These are phyloP conservation scores for Quercus bicolor DNA, from an alignment of 306 rosid species.

Conservation along the genomic window DNA sequence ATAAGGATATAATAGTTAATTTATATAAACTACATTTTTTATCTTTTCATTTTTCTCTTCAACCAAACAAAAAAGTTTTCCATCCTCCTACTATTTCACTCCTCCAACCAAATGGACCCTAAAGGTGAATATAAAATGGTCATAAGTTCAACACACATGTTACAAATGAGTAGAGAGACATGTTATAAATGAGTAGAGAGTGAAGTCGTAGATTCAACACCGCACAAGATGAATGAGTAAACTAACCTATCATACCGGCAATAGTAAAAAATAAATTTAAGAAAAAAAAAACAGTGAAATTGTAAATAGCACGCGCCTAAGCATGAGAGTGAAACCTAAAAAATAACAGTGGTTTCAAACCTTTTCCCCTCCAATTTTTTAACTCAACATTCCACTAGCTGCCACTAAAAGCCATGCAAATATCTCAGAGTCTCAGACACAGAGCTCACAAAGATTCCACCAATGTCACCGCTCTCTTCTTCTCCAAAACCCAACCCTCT, in stretches of 20 bases:
- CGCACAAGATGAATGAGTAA: no score
- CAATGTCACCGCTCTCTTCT: conserved; percentile 23
- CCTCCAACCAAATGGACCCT: no score
- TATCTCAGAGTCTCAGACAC: background rate
- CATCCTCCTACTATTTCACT: fast-evolving
- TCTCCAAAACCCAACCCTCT: conserved; percentile 5
- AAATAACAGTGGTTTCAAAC: background rate
- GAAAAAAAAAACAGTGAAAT: background rate
- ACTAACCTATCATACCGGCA: background rate
- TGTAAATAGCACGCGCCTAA: background rate
- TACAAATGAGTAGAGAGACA: no score
- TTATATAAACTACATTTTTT: no score
- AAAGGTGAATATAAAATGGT: no score
- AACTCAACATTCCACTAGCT: background rate
- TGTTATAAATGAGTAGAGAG: no score
- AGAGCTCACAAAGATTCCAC: conserved; percentile 7
- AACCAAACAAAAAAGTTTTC: no score
- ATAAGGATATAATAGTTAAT: no score
- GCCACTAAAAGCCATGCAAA: conserved; percentile 24
- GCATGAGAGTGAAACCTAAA: background rate
- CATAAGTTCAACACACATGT: no score
- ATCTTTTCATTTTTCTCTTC: no score
- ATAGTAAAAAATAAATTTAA: background rate
- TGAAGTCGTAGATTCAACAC: no score
- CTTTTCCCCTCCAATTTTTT: background rate